Percentiles rank a stretch among this genome's conserved stretches.
Conservation (phyloP, 495 filamentous ascomycete genomes). For the Penicillium canariense region DNA sequence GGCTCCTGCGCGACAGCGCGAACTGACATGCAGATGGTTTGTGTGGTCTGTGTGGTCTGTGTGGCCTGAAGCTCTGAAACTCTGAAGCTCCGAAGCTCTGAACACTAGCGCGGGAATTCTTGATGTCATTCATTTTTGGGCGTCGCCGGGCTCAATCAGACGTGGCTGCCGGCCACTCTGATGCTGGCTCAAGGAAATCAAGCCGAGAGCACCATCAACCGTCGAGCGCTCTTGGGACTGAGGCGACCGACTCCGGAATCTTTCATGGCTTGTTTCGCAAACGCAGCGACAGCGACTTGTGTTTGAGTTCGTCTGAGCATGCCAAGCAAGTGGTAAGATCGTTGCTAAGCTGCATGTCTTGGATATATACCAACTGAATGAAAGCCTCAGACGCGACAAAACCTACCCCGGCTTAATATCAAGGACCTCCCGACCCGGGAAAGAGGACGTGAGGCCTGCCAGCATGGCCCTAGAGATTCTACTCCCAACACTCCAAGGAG, state of each 20-base stretch:
- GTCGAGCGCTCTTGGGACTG: background rate
- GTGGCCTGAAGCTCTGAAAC: background rate
- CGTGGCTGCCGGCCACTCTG: constrained; percentile 5
- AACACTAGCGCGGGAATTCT: background rate
- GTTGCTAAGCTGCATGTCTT: background rate
- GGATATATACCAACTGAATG: background rate
- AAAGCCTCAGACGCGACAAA: background rate
- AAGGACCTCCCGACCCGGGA: background rate
- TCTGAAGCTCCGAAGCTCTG: background rate
- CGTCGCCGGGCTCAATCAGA: constrained; percentile 25
- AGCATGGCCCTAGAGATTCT: background rate
- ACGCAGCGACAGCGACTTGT: constrained; percentile 13
- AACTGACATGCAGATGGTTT: too few relatives aligned
- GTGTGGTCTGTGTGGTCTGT: background rate
- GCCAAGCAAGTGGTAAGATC: background rate
- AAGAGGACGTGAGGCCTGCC: background rate
- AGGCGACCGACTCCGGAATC: constrained; percentile 9
- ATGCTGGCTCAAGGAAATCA: background rate
- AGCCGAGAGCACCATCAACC: constrained; percentile 4
- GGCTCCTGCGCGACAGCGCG: too few relatives aligned
- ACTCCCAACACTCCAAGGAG: constrained; percentile 1
- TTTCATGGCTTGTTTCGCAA: constrained; percentile 33
- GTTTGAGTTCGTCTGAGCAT: background rate
- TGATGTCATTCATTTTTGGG: constrained; percentile 25
- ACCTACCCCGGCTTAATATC: background rate